A percentile compares a stretch with the other conserved stretches of the same genome.
These are phyloP conservation scores for Miscanthus sacchariflorus DNA, from an alignment of 202 grass and related monocot species.

Conservation along the genomic window DNA sequence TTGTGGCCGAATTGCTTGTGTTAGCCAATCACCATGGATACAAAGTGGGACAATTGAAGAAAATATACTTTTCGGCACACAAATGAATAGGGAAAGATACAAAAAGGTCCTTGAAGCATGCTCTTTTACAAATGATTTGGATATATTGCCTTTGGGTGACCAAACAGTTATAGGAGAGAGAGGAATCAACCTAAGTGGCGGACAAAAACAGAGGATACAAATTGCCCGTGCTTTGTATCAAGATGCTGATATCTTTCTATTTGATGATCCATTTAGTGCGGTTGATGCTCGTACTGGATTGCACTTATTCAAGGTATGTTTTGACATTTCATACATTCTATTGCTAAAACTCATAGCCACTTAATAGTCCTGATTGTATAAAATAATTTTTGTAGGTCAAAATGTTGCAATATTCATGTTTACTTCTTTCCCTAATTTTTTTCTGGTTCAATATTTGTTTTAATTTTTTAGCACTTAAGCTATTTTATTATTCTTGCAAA, in stretches of 20 bases:
- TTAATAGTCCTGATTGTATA: no score
- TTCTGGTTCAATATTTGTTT: no score
- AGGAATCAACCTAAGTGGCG: constrained; percentile 76
- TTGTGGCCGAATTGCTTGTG: neutral
- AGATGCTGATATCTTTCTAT: constrained; percentile 73
- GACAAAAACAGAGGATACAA: constrained; percentile 74
- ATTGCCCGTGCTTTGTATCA: constrained; percentile 82
- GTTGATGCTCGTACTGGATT: constrained; percentile 74
- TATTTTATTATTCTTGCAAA: no score
- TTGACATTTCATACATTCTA: no score
- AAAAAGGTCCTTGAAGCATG: neutral
- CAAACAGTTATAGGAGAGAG: constrained; percentile 74
- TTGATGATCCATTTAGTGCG: constrained; percentile 82
- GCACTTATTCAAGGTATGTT: constrained; percentile 71
- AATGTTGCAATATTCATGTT: no score
- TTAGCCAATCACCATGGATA: constrained; percentile 16
- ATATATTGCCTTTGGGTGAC: constrained; percentile 47
- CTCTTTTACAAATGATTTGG: neutral
- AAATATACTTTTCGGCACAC: neutral
- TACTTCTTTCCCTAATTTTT: no score
- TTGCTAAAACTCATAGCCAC: no score
- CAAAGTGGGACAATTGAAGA: constrained; percentile 5
- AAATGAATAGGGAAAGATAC: neutral
- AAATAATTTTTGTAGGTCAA: no score
- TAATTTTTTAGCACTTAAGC: no score